phyloP scores from a whole-genome alignment of 2,329 filamentous ascomycete genomes.

The Epichloe festucae region DNA sequence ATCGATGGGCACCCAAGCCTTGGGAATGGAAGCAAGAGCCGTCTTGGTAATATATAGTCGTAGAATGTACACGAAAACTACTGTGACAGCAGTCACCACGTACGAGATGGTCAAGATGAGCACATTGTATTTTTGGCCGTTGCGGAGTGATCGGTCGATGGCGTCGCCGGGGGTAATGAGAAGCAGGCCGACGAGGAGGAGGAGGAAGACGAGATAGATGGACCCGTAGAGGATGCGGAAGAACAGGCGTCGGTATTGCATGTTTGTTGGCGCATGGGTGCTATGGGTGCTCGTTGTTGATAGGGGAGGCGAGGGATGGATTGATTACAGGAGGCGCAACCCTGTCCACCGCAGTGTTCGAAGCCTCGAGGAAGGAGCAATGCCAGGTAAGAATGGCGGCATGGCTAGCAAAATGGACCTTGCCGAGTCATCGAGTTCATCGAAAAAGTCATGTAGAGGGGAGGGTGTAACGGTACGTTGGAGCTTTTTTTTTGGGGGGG shows the following conservation, averaged over 20 bases:
- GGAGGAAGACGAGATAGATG: slow-evolving; percentile 62
- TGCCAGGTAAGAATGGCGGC: slow-evolving; percentile 8
- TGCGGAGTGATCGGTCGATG: slow-evolving; percentile 62
- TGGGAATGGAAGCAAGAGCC: slow-evolving; percentile 71
- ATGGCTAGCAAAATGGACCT: slow-evolving; percentile 15
- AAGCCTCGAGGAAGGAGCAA: slow-evolving; percentile 4
- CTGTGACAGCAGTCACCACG: slow-evolving; percentile 55
- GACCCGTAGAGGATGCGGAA: slow-evolving; percentile 73
- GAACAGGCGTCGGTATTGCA: slow-evolving; percentile 32
- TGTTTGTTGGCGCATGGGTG: slow-evolving; percentile 2
- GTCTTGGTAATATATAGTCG: slow-evolving; percentile 80
- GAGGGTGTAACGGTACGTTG: too few species aligned
- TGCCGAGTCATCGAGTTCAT: background rate
- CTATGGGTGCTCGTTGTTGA: background rate
- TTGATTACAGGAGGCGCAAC: background rate
- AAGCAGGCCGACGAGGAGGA: slow-evolving; percentile 60
- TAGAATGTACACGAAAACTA: slow-evolving; percentile 64
- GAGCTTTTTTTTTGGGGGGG: too few species aligned
- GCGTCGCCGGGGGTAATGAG: slow-evolving; percentile 70
- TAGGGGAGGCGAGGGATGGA: background rate
- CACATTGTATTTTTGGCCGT: slow-evolving; percentile 61
- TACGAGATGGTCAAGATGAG: slow-evolving; percentile 71
- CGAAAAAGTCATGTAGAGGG: background rate
- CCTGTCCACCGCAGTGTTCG: background rate
- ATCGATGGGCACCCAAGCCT: slow-evolving; percentile 73